Percentiles rank a stretch among this genome's conserved stretches.
Conservation (phyloP, 2,329 filamentous ascomycete species). For the Alternaria sp. region DNA sequence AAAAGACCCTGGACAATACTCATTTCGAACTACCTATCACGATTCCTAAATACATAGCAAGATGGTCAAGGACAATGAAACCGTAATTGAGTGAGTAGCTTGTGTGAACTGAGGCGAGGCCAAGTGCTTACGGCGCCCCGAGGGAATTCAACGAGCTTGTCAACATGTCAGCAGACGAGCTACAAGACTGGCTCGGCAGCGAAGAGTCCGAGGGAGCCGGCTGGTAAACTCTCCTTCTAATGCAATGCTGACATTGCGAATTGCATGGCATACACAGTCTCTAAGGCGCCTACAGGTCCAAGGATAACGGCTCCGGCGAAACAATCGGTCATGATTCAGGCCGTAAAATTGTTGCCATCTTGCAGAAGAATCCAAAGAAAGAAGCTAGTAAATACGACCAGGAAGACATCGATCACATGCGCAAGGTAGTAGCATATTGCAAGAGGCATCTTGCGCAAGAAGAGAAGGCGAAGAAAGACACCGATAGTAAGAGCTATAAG, state of each 20-base stretch:
- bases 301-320: slow-evolving; percentile 64
- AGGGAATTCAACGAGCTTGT: slow-evolving; percentile 71
- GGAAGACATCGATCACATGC: slow-evolving; percentile 67
- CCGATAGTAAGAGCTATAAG: slow-evolving; percentile 64
- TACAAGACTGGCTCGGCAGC: slow-evolving; percentile 69
- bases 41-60: slow-evolving; percentile 24
- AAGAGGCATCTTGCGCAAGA: slow-evolving; percentile 74
- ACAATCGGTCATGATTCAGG: slow-evolving; percentile 71
- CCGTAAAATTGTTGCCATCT: slow-evolving; percentile 69
- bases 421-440: slow-evolving; percentile 70
- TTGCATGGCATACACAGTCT: background rate
- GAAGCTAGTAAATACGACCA: slow-evolving; percentile 66
- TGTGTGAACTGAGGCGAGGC: background rate
- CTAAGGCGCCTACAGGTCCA: slow-evolving; percentile 38
- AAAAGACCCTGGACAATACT: background rate
- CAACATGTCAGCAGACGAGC: slow-evolving; percentile 70
- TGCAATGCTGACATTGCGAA: slow-evolving; percentile 3
- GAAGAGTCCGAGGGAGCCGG: slow-evolving; percentile 67
- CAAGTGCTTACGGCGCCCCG: slow-evolving; percentile 37
- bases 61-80: slow-evolving; percentile 63
- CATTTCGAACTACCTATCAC: background rate
- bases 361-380: slow-evolving; percentile 69
- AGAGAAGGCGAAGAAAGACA: slow-evolving; percentile 64
- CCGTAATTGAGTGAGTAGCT: slow-evolving; percentile 57
- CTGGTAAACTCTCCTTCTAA: slow-evolving; percentile 53